Conservation (phyloP, 2,329 filamentous ascomycete species). For the Coniella vitis region DNA sequence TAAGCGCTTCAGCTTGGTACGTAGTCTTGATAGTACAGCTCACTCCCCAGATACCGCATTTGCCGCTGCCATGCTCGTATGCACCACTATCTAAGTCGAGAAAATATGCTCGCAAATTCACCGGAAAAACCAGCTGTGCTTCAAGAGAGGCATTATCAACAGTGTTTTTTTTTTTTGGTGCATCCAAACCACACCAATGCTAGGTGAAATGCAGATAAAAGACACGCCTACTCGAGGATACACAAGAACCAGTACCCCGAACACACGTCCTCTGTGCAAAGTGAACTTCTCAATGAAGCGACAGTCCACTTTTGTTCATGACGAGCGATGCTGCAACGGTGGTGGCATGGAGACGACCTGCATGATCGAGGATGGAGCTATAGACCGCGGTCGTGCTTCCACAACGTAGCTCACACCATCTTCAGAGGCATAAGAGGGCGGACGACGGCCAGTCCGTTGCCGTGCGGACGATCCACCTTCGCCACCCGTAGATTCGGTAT, state of each 20-base stretch:
- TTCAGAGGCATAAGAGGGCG: conserved; percentile 71
- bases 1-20: neutral
- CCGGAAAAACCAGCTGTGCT: neutral
- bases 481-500: conserved; percentile 6
- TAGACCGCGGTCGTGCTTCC: conserved; percentile 56
- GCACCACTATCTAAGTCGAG: no score
- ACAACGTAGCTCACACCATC: conserved; percentile 68
- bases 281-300: conserved; percentile 21
- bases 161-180: no score
- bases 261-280: neutral
- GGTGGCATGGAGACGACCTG: conserved; percentile 20
- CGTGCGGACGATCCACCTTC: conserved; percentile 14
- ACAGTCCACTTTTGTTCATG: conserved; percentile 32
- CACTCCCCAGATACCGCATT: no score
- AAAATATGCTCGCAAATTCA: no score
- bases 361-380: conserved; percentile 33
- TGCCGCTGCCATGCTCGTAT: no score
- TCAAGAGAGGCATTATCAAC: no score
- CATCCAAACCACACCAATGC: no score
- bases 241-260: neutral
- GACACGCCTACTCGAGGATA: neutral
- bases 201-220: no score
- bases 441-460: conserved; percentile 38
- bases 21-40: no score
- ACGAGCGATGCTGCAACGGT: conserved; percentile 40